phyloP scores from a whole-genome alignment of 179 eudicot species.

The Spinacia oleracea region DNA sequence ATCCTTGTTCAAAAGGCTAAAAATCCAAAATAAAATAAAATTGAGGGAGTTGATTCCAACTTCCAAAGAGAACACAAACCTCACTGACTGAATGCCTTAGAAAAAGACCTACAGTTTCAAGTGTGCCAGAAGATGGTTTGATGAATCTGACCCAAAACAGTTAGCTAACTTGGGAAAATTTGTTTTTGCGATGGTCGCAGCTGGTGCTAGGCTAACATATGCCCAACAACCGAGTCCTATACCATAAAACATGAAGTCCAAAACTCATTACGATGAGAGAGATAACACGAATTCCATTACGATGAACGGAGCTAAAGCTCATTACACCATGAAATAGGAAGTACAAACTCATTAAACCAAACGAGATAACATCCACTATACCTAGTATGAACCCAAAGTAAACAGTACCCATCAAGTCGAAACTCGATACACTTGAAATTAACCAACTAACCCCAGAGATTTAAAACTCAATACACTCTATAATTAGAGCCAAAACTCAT shows the following conservation, averaged over 20 bases:
- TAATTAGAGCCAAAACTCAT: background rate
- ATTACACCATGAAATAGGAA: background rate
- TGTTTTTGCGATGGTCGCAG: constrained; percentile 96
- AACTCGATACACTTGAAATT: background rate
- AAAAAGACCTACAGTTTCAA: too few species aligned
- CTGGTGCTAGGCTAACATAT: constrained; percentile 81
- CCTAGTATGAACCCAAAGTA: background rate
- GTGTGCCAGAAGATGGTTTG: constrained; percentile 95
- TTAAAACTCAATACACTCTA: too few species aligned
- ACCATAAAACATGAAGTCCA: too few species aligned
- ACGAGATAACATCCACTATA: background rate
- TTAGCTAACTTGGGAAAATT: constrained; percentile 93
- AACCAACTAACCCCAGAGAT: too few species aligned
- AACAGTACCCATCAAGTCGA: background rate
- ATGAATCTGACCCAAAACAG: constrained; percentile 58
- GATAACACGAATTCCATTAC: too few species aligned
- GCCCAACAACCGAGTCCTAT: constrained; percentile 46
- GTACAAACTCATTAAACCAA: background rate
- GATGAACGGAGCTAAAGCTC: background rate
- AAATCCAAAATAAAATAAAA: too few species aligned
- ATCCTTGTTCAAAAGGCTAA: too few species aligned
- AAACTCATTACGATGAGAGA: too few species aligned
- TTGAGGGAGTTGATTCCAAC: too few species aligned
- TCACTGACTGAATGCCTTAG: too few species aligned
- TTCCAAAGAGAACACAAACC: too few species aligned